These are phyloP conservation scores for Nakazawaea wickerhamii DNA, from an alignment of 805 yeast species.

Conservation along the genomic window DNA sequence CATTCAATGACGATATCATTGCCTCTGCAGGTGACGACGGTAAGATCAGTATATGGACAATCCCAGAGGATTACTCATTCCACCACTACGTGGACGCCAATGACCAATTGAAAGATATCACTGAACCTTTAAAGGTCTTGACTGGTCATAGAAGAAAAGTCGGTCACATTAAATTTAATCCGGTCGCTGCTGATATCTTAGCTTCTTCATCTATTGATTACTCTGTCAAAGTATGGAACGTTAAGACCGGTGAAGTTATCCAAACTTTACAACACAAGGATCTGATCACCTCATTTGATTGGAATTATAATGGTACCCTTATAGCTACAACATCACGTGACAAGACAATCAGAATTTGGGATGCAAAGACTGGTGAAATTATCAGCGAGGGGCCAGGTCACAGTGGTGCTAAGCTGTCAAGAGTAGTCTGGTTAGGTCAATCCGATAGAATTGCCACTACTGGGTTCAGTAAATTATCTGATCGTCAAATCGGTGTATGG, in stretches of 20 bases:
- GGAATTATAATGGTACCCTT: slow-evolving; percentile 83
- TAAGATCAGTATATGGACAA: slow-evolving; percentile 77
- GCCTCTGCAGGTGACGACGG: slow-evolving; percentile 82
- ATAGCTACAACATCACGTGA: slow-evolving; percentile 90
- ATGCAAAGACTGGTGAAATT: slow-evolving; percentile 67
- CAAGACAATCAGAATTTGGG: slow-evolving; percentile 88
- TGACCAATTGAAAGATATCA: slow-evolving; percentile 53
- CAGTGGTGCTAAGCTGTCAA: slow-evolving; percentile 84
- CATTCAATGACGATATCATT: slow-evolving; percentile 70
- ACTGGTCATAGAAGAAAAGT: slow-evolving; percentile 91
- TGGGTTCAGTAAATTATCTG: slow-evolving; percentile 88
- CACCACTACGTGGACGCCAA: slow-evolving; percentile 48
- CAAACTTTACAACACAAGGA: slow-evolving; percentile 82
- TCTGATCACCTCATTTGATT: slow-evolving; percentile 86
- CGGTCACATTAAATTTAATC: slow-evolving; percentile 87
- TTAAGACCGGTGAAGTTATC: slow-evolving; percentile 65
- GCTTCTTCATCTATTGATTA: slow-evolving; percentile 91
- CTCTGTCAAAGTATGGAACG: slow-evolving; percentile 87
- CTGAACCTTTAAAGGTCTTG: slow-evolving; percentile 64
- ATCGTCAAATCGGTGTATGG: slow-evolving; percentile 96
- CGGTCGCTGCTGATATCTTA: slow-evolving; percentile 77
- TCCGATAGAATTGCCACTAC: slow-evolving; percentile 84
- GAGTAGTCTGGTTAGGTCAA: slow-evolving; percentile 89
- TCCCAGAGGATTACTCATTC: slow-evolving; percentile 78
- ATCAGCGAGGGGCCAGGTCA: slow-evolving; percentile 86